Evolutionary conservation across 2,329 filamentous ascomycete species (phyloP).

Genomic region (Aspergillus sp.): DNA sequence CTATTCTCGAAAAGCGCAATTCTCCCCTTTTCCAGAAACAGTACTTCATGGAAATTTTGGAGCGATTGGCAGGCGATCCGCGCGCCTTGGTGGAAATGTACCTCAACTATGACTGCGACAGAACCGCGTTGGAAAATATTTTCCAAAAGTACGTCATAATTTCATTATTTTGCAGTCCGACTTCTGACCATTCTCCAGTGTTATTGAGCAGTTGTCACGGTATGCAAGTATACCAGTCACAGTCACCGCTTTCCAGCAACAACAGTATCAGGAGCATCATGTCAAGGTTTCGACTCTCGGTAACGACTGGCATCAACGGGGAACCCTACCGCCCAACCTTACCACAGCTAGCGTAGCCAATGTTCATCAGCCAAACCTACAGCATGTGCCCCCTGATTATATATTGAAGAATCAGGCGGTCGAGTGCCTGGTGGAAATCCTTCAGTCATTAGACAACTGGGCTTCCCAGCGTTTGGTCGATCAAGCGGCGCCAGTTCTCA

Average conservation of each 20-base stretch:
- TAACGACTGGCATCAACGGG: conserved; percentile 81
- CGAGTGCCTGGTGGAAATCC: conserved; percentile 82
- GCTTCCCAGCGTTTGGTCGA: conserved; percentile 68
- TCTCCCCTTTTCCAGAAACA: conserved; percentile 89
- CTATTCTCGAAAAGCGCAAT: conserved; percentile 82
- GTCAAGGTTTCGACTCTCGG: conserved; percentile 59
- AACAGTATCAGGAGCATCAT: conserved; percentile 80
- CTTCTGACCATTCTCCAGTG: conserved; percentile 44
- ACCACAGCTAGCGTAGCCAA: conserved; percentile 74
- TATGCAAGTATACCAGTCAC: conserved; percentile 78
- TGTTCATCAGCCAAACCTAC: conserved; percentile 46
- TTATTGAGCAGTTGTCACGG: conserved; percentile 90
- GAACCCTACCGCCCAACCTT: conserved; percentile 82
- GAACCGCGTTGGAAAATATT: conserved; percentile 90
- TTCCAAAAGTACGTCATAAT: conserved; percentile 65
- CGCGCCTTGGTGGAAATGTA: conserved; percentile 91
- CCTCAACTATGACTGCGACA: conserved; percentile 96
- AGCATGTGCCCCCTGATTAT: conserved; percentile 83
- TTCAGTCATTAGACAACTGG: conserved; percentile 92
- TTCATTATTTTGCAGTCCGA: neutral
- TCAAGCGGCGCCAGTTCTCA: conserved; percentile 52
- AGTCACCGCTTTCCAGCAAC: conserved; percentile 75
- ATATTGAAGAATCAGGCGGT: conserved; percentile 86
- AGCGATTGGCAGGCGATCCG: conserved; percentile 80
- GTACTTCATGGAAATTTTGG: conserved; percentile 83